These are phyloP conservation scores for Peziza echinospora DNA, from an alignment of 495 filamentous ascomycete genomes.

Conservation along the genomic window DNA sequence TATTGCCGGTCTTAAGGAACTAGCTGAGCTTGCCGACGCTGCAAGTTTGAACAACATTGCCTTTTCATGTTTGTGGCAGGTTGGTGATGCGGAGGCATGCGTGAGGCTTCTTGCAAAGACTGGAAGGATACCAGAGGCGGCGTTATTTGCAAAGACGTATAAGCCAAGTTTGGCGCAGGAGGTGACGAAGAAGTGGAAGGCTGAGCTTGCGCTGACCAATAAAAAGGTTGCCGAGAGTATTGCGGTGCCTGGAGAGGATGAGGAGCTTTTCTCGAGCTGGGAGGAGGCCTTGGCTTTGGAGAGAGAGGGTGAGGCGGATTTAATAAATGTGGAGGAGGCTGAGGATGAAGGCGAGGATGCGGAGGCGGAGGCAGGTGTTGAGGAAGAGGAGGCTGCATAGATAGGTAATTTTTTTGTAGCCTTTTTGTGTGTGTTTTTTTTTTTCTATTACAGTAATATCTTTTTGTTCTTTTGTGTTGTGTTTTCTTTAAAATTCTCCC, in stretches of 20 bases:
- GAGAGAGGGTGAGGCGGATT: slow-evolving; percentile 31
- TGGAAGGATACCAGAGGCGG: slow-evolving; percentile 59
- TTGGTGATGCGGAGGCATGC: slow-evolving; percentile 63
- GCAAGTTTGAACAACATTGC: slow-evolving; percentile 74
- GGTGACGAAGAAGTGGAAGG: slow-evolving; percentile 61
- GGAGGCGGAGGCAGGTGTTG: too few relatives aligned
- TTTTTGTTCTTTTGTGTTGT: too few relatives aligned
- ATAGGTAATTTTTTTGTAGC: too few relatives aligned
- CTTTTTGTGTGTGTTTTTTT: too few relatives aligned
- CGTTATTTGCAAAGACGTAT: slow-evolving; percentile 83
- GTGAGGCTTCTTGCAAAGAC: slow-evolving; percentile 61
- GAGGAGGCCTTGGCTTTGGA: slow-evolving; percentile 70
- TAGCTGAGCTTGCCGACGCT: slow-evolving; percentile 51
- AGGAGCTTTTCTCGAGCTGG: slow-evolving; percentile 90
- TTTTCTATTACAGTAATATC: too few relatives aligned
- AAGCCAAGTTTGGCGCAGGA: slow-evolving; percentile 53
- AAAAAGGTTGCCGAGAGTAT: slow-evolving; percentile 60
- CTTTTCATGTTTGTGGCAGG: slow-evolving; percentile 73
- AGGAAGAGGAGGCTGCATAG: too few relatives aligned
- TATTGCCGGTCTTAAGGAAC: slow-evolving; percentile 42
- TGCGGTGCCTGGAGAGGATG: slow-evolving; percentile 67
- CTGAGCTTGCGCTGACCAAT: slow-evolving; percentile 41
- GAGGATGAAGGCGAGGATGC: slow-evolving; percentile 16
- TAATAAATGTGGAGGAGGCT: slow-evolving; percentile 29
- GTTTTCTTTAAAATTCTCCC: too few relatives aligned